Evolutionary conservation across 2,329 filamentous ascomycete genomes (phyloP).

Genomic region (Akanthomyces lecanii): DNA sequence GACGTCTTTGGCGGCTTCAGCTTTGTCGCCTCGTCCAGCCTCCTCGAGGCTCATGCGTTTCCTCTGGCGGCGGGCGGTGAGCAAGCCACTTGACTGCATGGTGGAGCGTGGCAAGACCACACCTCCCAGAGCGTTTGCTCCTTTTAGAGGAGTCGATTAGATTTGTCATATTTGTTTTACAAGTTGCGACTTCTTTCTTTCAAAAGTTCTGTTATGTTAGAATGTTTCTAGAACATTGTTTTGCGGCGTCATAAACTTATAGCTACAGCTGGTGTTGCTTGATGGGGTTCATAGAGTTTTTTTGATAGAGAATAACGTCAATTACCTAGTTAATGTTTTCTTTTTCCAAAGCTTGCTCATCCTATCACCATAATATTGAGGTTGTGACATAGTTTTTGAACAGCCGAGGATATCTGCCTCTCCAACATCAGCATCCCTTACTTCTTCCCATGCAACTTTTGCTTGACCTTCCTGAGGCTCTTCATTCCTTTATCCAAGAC

Average conservation of each 20-base stretch:
- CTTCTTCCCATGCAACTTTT: too few relatives aligned
- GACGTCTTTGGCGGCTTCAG: constrained; percentile 62
- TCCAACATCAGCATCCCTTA: too few relatives aligned
- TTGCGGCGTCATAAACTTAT: constrained; percentile 3
- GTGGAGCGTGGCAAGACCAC: constrained; percentile 1
- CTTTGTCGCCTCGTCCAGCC: constrained; percentile 56
- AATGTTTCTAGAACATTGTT: neutral
- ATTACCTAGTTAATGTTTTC: too few relatives aligned
- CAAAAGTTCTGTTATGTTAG: neutral
- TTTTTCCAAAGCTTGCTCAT: too few relatives aligned
- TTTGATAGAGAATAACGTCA: neutral
- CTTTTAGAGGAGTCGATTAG: neutral
- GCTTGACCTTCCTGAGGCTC: too few relatives aligned
- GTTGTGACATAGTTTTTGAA: too few relatives aligned
- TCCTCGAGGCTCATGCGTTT: constrained; percentile 49
- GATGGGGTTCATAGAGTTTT: neutral
- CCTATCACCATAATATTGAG: too few relatives aligned
- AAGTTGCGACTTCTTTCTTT: neutral
- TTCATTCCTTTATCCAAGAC: too few relatives aligned
- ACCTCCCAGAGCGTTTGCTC: neutral
- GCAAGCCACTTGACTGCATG: constrained; percentile 11
- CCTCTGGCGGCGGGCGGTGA: constrained; percentile 18
- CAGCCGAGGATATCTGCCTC: too few relatives aligned
- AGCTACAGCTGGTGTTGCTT: neutral
- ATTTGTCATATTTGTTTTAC: neutral